These are phyloP conservation scores for Colletotrichum navitas DNA, from an alignment of 2,329 filamentous ascomycete species.

Conservation along the genomic window DNA sequence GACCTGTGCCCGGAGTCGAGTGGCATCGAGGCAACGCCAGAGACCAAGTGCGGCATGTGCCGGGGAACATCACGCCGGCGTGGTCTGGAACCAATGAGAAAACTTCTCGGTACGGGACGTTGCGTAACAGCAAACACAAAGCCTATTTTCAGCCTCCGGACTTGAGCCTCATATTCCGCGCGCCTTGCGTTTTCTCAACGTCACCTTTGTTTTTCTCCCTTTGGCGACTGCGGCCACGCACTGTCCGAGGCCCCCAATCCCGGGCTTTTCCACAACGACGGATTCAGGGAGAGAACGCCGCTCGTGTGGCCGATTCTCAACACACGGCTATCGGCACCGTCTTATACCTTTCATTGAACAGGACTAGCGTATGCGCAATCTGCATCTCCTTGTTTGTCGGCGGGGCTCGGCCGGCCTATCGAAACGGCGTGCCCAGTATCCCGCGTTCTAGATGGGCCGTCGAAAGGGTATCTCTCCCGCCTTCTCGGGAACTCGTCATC, in stretches of 20 bases:
- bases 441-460: slow-evolving; percentile 16
- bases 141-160: no score
- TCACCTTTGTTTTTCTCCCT: no score
- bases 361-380: neutral
- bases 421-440: slow-evolving; percentile 22
- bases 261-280: neutral
- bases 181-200: no score
- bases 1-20: neutral
- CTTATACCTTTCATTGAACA: neutral
- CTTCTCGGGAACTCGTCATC: neutral
- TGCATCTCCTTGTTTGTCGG: neutral
- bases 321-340: neutral
- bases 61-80: neutral
- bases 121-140: no score
- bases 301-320: neutral
- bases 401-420: slow-evolving; percentile 8
- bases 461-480: slow-evolving; percentile 1
- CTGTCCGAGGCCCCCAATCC: neutral
- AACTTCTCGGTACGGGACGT: no score
- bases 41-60: neutral
- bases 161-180: no score
- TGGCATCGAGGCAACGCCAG: neutral
- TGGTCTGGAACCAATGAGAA: neutral
- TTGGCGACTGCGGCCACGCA: neutral
- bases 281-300: slow-evolving; percentile 11